Conservation (phyloP, 306 rosid genomes). For the Spatholobus suberectus region DNA sequence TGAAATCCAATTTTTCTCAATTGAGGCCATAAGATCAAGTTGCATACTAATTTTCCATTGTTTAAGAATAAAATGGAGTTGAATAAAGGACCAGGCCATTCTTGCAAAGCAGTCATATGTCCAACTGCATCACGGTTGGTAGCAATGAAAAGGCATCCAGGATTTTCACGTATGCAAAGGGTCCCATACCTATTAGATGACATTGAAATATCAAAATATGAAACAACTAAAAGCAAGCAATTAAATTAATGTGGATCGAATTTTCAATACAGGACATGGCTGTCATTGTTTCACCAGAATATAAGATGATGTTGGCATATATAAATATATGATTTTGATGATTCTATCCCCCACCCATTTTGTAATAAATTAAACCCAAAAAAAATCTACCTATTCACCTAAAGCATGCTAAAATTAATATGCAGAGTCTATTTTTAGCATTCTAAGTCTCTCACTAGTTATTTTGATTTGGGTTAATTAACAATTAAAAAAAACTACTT, state of each 20-base stretch:
- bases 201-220: constrained; percentile 30
- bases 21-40: constrained; percentile 36
- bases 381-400: background rate
- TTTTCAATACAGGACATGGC: constrained; percentile 5
- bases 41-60: background rate
- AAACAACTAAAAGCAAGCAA: constrained; percentile 20
- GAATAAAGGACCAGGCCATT: constrained; percentile 76
- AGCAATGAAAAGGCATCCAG: constrained; percentile 96
- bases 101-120: constrained; percentile 84
- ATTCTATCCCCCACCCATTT: constrained; percentile 17
- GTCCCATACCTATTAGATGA: constrained; percentile 77
- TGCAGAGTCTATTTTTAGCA: background rate
- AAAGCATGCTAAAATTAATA: background rate
- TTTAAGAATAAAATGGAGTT: constrained; percentile 28
- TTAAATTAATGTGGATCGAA: constrained; percentile 9
- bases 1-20: constrained; percentile 49
- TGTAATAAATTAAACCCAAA: background rate
- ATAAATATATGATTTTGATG: constrained; percentile 1
- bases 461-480: constrained; percentile 2
- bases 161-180: constrained; percentile 94
- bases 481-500: constrained; percentile 3
- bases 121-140: constrained; percentile 92
- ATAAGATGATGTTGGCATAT: constrained; percentile 1
- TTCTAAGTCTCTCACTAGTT: background rate
- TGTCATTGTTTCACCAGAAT: background rate